Evolutionary conservation across 768 basidiomycete genomes (phyloP).

Genomic region (Kwoniella dejecticola): DNA sequence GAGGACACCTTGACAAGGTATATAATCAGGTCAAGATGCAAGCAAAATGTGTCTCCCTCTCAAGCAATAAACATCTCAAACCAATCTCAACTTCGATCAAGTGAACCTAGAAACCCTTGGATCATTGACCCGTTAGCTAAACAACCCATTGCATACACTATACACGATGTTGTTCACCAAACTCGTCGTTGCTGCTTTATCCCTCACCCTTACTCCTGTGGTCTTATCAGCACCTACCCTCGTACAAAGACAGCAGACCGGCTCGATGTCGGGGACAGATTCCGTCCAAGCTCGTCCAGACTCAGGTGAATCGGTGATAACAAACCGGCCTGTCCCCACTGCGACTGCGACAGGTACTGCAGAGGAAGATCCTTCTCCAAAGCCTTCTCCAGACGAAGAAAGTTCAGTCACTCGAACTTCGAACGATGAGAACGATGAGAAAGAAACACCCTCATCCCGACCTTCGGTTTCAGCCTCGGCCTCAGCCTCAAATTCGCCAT

Average conservation of each 20-base stretch:
- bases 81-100: too few species aligned
- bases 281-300: not conserved
- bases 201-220: not conserved
- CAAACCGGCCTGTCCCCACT: not conserved
- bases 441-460: constrained; percentile 5
- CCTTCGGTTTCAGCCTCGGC: not conserved
- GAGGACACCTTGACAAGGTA: too few species aligned
- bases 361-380: not conserved
- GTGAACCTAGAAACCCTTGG: too few species aligned
- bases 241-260: not conserved
- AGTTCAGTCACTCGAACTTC: not conserved
- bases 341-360: not conserved
- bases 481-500: not conserved
- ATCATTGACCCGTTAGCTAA: too few species aligned
- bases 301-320: not conserved
- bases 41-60: too few species aligned
- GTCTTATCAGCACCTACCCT: constrained; percentile 3
- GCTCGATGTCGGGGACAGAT: not conserved
- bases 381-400: not conserved
- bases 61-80: too few species aligned
- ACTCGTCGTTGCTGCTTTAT: not conserved
- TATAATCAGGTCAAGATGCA: too few species aligned
- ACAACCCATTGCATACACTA: too few species aligned
- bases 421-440: too few species aligned
- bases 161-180: constrained; percentile 10